phyloP scores from a whole-genome alignment of 768 basidiomycete genomes.

The Agaricus blazei region DNA sequence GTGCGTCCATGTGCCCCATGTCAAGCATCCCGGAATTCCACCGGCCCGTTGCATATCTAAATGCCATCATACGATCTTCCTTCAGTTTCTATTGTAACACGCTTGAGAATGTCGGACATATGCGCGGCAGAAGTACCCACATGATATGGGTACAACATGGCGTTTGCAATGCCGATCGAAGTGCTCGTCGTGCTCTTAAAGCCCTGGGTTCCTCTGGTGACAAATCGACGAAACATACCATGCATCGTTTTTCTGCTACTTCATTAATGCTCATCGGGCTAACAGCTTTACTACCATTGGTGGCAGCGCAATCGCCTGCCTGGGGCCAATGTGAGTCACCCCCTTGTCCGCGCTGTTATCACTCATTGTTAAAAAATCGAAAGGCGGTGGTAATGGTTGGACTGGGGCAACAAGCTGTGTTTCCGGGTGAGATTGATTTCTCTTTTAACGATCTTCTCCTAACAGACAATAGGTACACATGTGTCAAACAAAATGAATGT shows the following conservation, averaged over 20 bases:
- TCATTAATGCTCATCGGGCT: slow-evolving; percentile 7
- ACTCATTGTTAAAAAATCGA: not conserved
- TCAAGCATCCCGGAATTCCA: not conserved
- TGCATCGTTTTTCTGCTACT: slow-evolving; percentile 12
- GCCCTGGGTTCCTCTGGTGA: not conserved
- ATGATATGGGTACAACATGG: not conserved
- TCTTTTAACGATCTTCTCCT: not conserved
- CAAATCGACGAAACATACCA: not conserved
- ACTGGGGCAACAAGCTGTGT: slow-evolving; percentile 37
- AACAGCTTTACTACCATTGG: slow-evolving; percentile 12
- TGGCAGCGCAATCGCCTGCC: slow-evolving; percentile 14
- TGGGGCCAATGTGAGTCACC: slow-evolving; percentile 20
- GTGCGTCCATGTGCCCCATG: not conserved
- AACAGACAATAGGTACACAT: slow-evolving; percentile 11
- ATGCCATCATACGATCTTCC: not conserved
- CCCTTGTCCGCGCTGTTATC: not conserved
- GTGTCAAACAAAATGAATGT: slow-evolving; percentile 18
- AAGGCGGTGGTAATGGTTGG: slow-evolving; percentile 30
- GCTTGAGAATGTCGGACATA: not conserved
- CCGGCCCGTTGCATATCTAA: not conserved
- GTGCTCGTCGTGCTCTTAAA: not conserved
- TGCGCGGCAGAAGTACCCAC: not conserved
- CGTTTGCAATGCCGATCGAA: not conserved
- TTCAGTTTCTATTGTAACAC: not conserved
- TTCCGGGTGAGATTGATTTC: slow-evolving; percentile 24